Evolutionary conservation across 2,329 filamentous ascomycete species (phyloP).

Genomic region (Neopestalotiopsis sp.): DNA sequence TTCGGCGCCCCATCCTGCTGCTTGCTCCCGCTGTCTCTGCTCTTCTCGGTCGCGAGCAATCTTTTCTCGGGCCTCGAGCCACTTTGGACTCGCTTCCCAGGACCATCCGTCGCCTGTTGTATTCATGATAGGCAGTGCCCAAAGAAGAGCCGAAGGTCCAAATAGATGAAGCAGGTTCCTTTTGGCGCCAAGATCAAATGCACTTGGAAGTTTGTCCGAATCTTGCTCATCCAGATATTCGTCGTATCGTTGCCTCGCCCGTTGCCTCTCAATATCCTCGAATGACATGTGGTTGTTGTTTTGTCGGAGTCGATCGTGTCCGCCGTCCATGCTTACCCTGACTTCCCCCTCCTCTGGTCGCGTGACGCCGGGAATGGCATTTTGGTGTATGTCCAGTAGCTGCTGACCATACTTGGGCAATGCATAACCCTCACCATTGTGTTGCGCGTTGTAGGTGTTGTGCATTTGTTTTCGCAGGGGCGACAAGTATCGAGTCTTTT

Average conservation of each 20-base stretch:
- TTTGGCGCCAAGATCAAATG: slow-evolving; percentile 87
- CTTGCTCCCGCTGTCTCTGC: slow-evolving; percentile 67
- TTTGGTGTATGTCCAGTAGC: slow-evolving; percentile 80
- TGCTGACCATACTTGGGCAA: slow-evolving; percentile 72
- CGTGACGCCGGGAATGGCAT: slow-evolving; percentile 79
- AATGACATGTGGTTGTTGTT: slow-evolving; percentile 57
- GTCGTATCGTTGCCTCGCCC: slow-evolving; percentile 60
- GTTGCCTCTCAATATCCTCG: slow-evolving; percentile 59
- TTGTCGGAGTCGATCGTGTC: slow-evolving; percentile 41
- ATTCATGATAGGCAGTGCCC: slow-evolving; percentile 81
- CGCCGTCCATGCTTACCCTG: slow-evolving; percentile 39
- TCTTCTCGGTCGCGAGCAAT: slow-evolving; percentile 62
- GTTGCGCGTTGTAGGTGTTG: slow-evolving; percentile 61
- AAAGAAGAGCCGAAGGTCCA: slow-evolving; percentile 73
- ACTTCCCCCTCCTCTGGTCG: slow-evolving; percentile 81
- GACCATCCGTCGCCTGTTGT: slow-evolving; percentile 92
- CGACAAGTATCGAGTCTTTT: slow-evolving; percentile 92
- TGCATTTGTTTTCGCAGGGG: slow-evolving; percentile 76
- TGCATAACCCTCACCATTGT: slow-evolving; percentile 53
- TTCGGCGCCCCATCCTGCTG: slow-evolving; percentile 68
- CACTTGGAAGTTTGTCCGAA: slow-evolving; percentile 85
- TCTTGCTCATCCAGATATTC: slow-evolving; percentile 90
- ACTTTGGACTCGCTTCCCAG: slow-evolving; percentile 86
- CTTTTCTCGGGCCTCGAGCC: slow-evolving; percentile 72
- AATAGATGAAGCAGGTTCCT: slow-evolving; percentile 84